Evolutionary conservation across 352 stramenopile genomes (phyloP), one percentile per base, ranked within the genome.

Genomic region (Phytophthora sojae): DNA sequence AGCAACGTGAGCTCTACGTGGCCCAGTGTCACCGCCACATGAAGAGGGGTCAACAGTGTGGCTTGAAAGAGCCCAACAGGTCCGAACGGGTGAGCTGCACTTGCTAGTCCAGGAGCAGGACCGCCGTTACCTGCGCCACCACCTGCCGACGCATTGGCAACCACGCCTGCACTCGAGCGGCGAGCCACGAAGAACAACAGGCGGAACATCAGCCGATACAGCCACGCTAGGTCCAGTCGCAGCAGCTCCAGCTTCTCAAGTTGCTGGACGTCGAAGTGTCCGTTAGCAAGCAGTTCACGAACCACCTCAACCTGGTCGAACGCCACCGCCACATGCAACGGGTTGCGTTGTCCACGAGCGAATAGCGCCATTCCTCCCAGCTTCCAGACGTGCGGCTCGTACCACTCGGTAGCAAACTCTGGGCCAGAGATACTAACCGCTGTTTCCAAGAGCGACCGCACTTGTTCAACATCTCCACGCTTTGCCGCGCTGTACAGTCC

Each of bases 241-340:
- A 92, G 59, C 21, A 91, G 61, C 58, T 94, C 85, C 52, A 96
- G 85, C 65, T 94, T 94, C 35, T 96, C 88, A 5, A 85, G 53
- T 35, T 87, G 71, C 25, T 93, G 77, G 15, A 92, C 79, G 52
- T 96, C 87, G 62, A 96, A 96, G 5, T 73, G 71, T 1, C 70
- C 77, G 42, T 83, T 77, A 21, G 74, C 66, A 19, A 96, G 69
- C 54, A 96, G 57, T 53, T 87, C 80, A n/a, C 84, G 72, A 17
- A 92, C 85, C 59, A 92, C 73, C 17, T 90, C 80, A 0, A 82
- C 61, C 26, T 92, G 85, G 59, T 92, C 86, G 57, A 92, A 94
- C 19, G 88, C 77, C 9, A 94, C 73, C 0, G 88, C 88, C 4
- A 92, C 84, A 21, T 96, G 88, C 35, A 96, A 75, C 2, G 88